A percentile compares a stretch with the other conserved stretches of the same genome.
Evolutionary conservation across 305 asterid genomes (phyloP).

Genomic region (Lippia alba): DNA sequence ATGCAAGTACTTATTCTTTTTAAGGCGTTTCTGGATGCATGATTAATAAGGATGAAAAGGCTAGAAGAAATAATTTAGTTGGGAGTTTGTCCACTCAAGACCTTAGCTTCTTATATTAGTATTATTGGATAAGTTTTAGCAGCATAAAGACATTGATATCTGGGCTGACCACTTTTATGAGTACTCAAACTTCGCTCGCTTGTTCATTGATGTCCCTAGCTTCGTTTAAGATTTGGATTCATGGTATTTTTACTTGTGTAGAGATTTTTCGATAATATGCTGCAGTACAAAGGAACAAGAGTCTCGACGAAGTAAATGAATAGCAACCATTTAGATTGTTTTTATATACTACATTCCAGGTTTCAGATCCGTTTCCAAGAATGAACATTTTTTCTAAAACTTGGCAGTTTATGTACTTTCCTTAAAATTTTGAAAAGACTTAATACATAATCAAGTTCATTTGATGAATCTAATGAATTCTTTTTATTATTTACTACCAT

Average conservation of each 20-base stretch:
- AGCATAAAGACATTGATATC: slow-evolving; percentile 9
- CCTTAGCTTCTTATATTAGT: neutral
- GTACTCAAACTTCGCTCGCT: neutral
- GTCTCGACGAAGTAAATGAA: slow-evolving; percentile 5
- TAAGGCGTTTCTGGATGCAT: slow-evolving; percentile 31
- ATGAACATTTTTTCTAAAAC: neutral
- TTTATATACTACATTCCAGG: neutral
- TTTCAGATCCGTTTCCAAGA: neutral
- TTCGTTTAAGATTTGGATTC: neutral
- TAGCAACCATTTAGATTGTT: neutral
- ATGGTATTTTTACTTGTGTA: neutral
- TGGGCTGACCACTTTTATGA: neutral
- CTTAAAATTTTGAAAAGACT: neutral
- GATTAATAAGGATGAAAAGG: slow-evolving; percentile 7
- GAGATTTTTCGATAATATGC: neutral
- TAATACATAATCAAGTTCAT: neutral
- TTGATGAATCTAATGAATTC: no score
- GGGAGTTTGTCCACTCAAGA: slow-evolving; percentile 2
- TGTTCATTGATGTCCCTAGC: neutral
- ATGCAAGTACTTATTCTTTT: slow-evolving; percentile 37
- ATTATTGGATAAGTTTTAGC: neutral
- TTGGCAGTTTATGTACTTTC: neutral
- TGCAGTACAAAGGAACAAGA: slow-evolving; percentile 2
- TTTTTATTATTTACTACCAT: neutral
- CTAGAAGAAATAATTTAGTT: slow-evolving; percentile 17